Evolutionary conservation across 768 basidiomycete species (phyloP).

Genomic region (Pseudohyphozyma bogoriensis): DNA sequence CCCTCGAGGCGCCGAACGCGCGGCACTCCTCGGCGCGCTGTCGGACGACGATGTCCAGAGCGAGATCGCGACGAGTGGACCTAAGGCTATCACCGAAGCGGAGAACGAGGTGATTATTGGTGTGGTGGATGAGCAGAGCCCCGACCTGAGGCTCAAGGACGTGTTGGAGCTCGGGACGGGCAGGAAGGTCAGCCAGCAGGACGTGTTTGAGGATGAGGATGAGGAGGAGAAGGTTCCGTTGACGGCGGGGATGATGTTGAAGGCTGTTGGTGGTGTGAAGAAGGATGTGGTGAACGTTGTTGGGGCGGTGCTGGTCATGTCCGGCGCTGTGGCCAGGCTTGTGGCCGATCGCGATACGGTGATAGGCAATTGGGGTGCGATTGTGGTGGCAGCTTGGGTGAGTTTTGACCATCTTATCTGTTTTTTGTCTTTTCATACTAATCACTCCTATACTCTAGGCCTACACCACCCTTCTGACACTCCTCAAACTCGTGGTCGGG

Average conservation of each 20-base stretch:
- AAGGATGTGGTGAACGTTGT: conserved; percentile 5
- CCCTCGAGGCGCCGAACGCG: too few relatives aligned
- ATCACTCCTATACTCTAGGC: too few relatives aligned
- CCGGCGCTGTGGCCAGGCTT: not conserved
- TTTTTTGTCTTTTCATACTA: too few relatives aligned
- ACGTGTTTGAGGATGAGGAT: not conserved
- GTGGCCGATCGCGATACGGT: not conserved
- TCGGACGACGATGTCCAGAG: too few relatives aligned
- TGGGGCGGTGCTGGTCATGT: not conserved
- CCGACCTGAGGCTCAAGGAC: not conserved
- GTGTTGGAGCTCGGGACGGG: conserved; percentile 6
- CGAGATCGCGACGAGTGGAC: conserved; percentile 1
- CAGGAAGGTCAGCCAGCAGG: not conserved
- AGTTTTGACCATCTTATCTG: not conserved
- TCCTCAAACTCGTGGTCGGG: conserved; percentile 18
- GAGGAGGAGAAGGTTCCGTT: not conserved
- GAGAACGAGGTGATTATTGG: conserved; percentile 18
- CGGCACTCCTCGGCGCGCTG: not conserved
- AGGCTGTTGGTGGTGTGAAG: conserved; percentile 17
- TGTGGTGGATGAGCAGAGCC: conserved; percentile 9
- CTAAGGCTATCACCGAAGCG: conserved; percentile 13
- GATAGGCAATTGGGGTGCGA: not conserved
- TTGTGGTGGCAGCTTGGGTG: conserved; percentile 14
- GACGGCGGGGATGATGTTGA: not conserved
- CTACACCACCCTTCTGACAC: conserved; percentile 14